phyloP scores from a whole-genome alignment of 805 yeast genomes.

The Zygotorulaspora sp. region DNA sequence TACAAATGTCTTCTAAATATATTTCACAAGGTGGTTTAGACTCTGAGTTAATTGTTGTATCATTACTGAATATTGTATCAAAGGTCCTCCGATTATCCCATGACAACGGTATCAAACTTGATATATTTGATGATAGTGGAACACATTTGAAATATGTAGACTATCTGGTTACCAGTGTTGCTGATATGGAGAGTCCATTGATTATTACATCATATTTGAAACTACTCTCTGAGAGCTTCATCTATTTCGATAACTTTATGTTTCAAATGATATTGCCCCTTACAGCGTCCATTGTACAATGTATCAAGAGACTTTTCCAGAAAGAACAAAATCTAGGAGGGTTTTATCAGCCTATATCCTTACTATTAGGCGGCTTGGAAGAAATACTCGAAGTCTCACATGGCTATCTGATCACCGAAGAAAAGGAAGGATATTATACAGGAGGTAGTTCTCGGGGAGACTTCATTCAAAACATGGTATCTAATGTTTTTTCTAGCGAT shows the following conservation, averaged over 20 bases:
- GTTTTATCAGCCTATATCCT: conserved; percentile 42
- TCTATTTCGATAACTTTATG: conserved; percentile 46
- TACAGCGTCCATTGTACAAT: conserved; percentile 42
- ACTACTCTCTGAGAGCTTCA: conserved; percentile 48
- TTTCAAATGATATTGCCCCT: conserved; percentile 53
- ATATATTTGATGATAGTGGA: conserved; percentile 30
- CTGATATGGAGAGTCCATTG: conserved; percentile 40
- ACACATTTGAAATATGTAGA: conserved; percentile 37
- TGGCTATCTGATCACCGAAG: conserved; percentile 43
- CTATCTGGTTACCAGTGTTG: conserved; percentile 48
- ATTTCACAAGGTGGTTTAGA: conserved; percentile 22
- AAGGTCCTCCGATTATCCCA: conserved; percentile 33
- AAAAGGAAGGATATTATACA: conserved; percentile 24
- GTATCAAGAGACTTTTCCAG: conserved; percentile 22
- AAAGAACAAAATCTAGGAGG: conserved; percentile 36
- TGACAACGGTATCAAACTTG: conserved; percentile 29
- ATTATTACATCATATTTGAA: conserved; percentile 36
- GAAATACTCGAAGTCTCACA: conserved; percentile 58
- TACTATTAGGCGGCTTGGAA: conserved; percentile 56
- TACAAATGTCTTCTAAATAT: conserved; percentile 36
- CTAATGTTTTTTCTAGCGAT: conserved; percentile 35
- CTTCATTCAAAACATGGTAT: conserved; percentile 33
- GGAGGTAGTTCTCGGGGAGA: conserved; percentile 23
- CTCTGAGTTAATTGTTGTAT: conserved; percentile 33
- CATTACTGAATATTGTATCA: conserved; percentile 31